Conservation (phyloP, 148 eudicot species). For the Cornus suecica region DNA sequence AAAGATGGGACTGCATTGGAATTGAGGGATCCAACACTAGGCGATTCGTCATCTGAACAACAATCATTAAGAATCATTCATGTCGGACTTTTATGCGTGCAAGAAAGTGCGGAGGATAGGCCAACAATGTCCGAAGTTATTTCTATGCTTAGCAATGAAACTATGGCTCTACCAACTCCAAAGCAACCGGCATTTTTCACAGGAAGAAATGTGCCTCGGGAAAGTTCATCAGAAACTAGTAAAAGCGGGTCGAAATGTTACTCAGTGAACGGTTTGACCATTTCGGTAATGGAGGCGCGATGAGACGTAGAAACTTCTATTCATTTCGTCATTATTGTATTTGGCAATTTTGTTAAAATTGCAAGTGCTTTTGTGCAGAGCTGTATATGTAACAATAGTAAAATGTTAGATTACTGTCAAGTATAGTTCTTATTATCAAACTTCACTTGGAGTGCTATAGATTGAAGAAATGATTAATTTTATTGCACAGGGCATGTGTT, state of each 20-base stretch:
- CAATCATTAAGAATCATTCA: too few species aligned
- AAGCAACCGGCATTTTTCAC: constrained; percentile 29
- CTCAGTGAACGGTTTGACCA: constrained; percentile 24
- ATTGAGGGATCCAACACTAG: too few species aligned
- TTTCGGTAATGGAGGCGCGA: constrained; percentile 19
- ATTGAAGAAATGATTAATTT: too few species aligned
- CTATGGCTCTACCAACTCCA: constrained; percentile 23
- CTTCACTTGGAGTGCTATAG: too few species aligned
- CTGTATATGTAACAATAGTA: too few species aligned
- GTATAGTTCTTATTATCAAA: too few species aligned
- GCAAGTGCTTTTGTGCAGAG: background rate
- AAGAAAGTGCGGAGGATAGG: constrained; percentile 27
- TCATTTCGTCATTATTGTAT: too few species aligned
- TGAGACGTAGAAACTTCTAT: background rate
- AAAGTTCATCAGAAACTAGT: background rate
- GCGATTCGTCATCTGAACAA: too few species aligned
- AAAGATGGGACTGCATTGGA: too few species aligned
- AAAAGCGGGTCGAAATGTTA: background rate
- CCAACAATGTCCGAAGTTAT: constrained; percentile 35
- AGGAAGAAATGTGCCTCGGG: constrained; percentile 17
- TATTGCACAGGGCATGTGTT: too few species aligned
- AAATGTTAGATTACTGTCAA: too few species aligned
- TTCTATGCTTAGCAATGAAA: constrained; percentile 28
- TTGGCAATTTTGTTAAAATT: background rate
- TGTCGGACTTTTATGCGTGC: too few species aligned